A percentile compares a stretch with the other conserved stretches of the same genome.
phyloP scores from a whole-genome alignment of 2,329 filamentous ascomycete species.

The Penicillium sp. region DNA sequence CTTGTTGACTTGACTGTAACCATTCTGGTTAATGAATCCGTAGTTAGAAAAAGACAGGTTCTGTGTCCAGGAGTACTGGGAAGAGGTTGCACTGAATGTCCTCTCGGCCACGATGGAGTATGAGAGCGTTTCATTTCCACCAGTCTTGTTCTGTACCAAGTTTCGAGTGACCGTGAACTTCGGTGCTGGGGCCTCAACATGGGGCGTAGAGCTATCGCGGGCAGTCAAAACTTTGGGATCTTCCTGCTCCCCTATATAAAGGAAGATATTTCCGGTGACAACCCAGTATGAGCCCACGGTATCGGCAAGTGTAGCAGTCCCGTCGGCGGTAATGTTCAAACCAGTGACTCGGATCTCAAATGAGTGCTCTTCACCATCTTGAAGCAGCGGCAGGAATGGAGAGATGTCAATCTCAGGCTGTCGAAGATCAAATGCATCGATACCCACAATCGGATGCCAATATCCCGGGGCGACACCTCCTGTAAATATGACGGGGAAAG shows the following conservation, averaged over 20 bases:
- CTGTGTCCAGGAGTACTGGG: conserved; percentile 54
- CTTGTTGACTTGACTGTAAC: conserved; percentile 50
- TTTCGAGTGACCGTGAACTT: conserved; percentile 45
- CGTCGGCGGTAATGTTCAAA: conserved; percentile 53
- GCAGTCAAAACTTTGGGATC: neutral
- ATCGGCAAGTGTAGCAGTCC: conserved; percentile 47
- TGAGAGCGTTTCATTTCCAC: conserved; percentile 55
- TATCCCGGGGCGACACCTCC: conserved; percentile 71
- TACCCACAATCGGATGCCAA: conserved; percentile 72
- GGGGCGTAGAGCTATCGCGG: conserved; percentile 20
- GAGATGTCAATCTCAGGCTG: conserved; percentile 81
- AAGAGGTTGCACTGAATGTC: conserved; percentile 50
- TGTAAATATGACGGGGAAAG: conserved; percentile 76
- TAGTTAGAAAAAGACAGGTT: conserved; percentile 52
- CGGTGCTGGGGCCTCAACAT: conserved; percentile 39
- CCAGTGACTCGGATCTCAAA: conserved; percentile 66
- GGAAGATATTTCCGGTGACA: conserved; percentile 71
- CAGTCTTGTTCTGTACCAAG: conserved; percentile 36
- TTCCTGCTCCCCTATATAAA: conserved; percentile 59
- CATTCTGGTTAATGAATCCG: conserved; percentile 52
- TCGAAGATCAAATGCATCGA: conserved; percentile 70
- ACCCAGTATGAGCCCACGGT: conserved; percentile 65
- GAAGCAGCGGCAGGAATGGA: conserved; percentile 65
- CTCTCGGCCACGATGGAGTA: conserved; percentile 57
- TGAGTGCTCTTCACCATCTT: conserved; percentile 59